Conservation (phyloP, 148 eudicot species). For the Pharnaceum exiguum region DNA sequence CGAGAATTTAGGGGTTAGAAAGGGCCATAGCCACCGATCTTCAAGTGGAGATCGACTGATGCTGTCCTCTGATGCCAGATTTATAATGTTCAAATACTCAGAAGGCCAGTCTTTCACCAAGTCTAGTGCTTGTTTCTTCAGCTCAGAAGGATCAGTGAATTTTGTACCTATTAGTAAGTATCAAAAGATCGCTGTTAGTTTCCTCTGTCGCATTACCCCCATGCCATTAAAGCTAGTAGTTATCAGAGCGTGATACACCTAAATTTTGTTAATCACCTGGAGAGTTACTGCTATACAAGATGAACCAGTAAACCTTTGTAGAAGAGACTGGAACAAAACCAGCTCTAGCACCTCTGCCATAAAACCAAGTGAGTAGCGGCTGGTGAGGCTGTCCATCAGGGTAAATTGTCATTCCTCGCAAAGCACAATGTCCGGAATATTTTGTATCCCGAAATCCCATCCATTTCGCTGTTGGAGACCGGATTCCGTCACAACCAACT, state of each 20-base stretch:
- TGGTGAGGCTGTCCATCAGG: conserved; percentile 59
- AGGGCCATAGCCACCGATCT: conserved; percentile 94
- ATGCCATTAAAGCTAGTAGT: not conserved
- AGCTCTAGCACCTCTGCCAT: conserved; percentile 71
- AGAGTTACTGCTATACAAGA: conserved; percentile 57
- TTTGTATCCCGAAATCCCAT: conserved; percentile 80
- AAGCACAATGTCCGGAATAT: conserved; percentile 67
- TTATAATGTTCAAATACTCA: conserved; percentile 47
- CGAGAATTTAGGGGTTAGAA: conserved; percentile 56
- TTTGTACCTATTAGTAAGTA: conserved; percentile 56
- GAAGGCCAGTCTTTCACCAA: conserved; percentile 49
- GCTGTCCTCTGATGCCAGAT: conserved; percentile 53
- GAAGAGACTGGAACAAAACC: conserved; percentile 76
- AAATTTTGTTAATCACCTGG: conserved; percentile 48
- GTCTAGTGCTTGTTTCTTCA: conserved; percentile 52
- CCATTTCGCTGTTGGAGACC: conserved; percentile 74
- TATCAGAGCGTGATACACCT: not conserved
- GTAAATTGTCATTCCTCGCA: conserved; percentile 68
- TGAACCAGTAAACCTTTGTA: conserved; percentile 84
- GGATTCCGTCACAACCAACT: conserved; percentile 81
- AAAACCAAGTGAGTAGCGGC: conserved; percentile 51
- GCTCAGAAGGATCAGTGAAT: conserved; percentile 49
- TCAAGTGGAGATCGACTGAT: conserved; percentile 50
- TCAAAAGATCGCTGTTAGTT: not conserved
- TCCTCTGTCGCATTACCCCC: too few species aligned